A percentile compares a stretch with the other conserved stretches of the same genome.
Evolutionary conservation across 805 yeast genomes (phyloP).

Genomic region (Pichia paraexigua): DNA sequence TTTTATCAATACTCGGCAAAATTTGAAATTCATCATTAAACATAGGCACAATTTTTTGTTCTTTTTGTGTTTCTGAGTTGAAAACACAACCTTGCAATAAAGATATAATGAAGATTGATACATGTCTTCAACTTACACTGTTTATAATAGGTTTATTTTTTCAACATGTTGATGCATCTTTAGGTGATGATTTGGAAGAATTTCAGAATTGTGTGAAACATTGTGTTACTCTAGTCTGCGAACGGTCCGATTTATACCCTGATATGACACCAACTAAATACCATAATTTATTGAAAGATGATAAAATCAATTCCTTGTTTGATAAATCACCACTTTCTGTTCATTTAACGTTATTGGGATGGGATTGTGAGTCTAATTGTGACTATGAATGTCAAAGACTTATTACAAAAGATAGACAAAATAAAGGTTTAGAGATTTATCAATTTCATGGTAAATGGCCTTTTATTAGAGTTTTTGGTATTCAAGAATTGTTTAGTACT

Average conservation of each 20-base stretch:
- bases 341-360: slow-evolving; percentile 41
- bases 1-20: neutral
- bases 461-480: slow-evolving; percentile 63
- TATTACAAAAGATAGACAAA: slow-evolving; percentile 49
- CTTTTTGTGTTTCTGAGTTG: no score
- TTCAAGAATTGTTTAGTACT: slow-evolving; percentile 79
- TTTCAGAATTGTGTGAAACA: slow-evolving; percentile 48
- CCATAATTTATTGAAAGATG: slow-evolving; percentile 20
- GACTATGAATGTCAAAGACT: slow-evolving; percentile 88
- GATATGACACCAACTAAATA: slow-evolving; percentile 19
- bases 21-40: no score
- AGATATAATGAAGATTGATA: neutral
- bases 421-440: slow-evolving; percentile 42
- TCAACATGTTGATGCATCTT: slow-evolving; percentile 33
- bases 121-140: neutral
- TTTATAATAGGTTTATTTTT: neutral
- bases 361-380: slow-evolving; percentile 78
- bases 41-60: no score
- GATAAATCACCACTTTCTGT: slow-evolving; percentile 33
- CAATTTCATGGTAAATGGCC: slow-evolving; percentile 99
- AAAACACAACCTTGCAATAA: neutral
- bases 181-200: slow-evolving; percentile 54
- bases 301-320: slow-evolving; percentile 32
- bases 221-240: slow-evolving; percentile 35
- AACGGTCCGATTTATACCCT: slow-evolving; percentile 16